Base-by-base conservation (phyloP, 306 rosid species). In the Gillenia trifoliata region DNA sequence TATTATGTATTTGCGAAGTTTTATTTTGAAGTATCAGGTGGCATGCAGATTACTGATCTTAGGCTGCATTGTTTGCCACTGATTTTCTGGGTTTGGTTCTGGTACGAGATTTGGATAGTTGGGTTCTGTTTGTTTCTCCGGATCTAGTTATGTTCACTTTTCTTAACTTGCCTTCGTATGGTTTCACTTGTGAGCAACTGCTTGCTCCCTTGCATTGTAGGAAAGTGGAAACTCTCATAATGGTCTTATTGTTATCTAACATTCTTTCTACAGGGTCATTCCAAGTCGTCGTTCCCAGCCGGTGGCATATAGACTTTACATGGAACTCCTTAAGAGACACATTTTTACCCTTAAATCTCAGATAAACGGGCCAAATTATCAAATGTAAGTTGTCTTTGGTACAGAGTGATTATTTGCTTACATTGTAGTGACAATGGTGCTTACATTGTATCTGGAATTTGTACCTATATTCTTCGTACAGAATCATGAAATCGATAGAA, bases 401-500 rank as follows among this genome's bases (percentile, higher is more conserved):
- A 1, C 30, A 40, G n/a, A 59, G 26, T 15, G 17, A 26, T 28
- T 59, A 6, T 38, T 30, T 40, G 41, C 67, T 59, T 47, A 11
- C 56, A 59, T 60, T 72, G 11, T 40, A 11, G 12, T 11, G 12
- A 59, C 19, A 40, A 47, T 26, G 22, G 30, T 15, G 15, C 36
- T 20, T 34, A 34, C 55, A 1, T 66, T 22, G 23, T 55, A 56
- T 74, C 64, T 71, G 41, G 77, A 85, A 79, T 80, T 75, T 79
- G 72, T 73, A 56, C 57, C 71, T 81, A 57, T 81, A 30, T 86
- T 61, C 45, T 70, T 74, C 72, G 62, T 72, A 57, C 93, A 94
- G 99, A 88, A 82, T 86, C 84, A 94, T 90, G 97, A 82, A 88
- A 85, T 82, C 96, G 2, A 70, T 92, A 62, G 97, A 92, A 77